Evolutionary conservation across 352 stramenopile genomes (phyloP).

Genomic region (Phytophthora hibernalis): DNA sequence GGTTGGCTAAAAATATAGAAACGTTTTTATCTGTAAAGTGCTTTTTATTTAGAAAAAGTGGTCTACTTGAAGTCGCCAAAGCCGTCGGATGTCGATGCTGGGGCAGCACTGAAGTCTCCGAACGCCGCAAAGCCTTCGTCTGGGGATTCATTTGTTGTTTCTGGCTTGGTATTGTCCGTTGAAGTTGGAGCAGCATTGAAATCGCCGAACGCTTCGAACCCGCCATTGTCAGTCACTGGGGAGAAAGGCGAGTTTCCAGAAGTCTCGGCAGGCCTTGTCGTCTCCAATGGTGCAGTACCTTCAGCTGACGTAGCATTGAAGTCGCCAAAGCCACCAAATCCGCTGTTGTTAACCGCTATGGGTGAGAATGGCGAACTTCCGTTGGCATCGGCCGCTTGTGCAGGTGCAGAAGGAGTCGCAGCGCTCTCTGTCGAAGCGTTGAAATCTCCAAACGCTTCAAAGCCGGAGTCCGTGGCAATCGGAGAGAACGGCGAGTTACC

Average conservation of each 20-base stretch:
- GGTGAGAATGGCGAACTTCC: constrained; percentile 29
- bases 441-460: constrained; percentile 30
- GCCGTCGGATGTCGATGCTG: constrained; percentile 9
- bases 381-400: constrained; percentile 7
- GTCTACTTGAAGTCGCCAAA: constrained; percentile 32
- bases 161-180: constrained; percentile 6
- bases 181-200: constrained; percentile 24
- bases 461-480: constrained; percentile 15
- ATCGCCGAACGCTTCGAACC: constrained; percentile 35
- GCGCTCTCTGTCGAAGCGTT: constrained; percentile 10
- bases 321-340: constrained; percentile 19
- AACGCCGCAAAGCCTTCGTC: constrained; percentile 27
- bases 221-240: constrained; percentile 12
- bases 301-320: constrained; percentile 21
- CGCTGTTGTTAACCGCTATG: constrained; percentile 15
- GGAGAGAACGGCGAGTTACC: constrained; percentile 23
- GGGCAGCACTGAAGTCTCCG: constrained; percentile 34
- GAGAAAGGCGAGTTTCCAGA: constrained; percentile 23
- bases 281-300: background rate
- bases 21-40: constrained; percentile 17
- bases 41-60: constrained; percentile 35
- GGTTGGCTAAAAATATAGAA: constrained; percentile 3
- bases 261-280: background rate
- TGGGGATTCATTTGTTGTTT: constrained; percentile 15
- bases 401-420: background rate